Evolutionary conservation across 2,329 filamentous ascomycete species (phyloP).

Genomic region (Rasamsonia emersonii): DNA sequence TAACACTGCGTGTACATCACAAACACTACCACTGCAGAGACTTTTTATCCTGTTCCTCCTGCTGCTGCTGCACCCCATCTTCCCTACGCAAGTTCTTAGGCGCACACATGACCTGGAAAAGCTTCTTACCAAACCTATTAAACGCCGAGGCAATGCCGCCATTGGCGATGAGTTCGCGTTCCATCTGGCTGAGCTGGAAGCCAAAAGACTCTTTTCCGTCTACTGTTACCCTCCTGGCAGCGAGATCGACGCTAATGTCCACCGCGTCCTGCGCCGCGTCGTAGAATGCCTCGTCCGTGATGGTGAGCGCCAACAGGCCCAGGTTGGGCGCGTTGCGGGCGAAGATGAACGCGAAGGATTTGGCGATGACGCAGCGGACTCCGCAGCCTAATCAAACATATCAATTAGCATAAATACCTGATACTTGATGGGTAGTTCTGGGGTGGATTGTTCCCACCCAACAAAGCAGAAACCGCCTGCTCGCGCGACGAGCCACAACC

Average conservation of each 20-base stretch:
- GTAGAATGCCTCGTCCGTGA: slow-evolving; percentile 33
- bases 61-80: no score
- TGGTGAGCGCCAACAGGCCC: slow-evolving; percentile 36
- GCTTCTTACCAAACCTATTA: slow-evolving; percentile 27
- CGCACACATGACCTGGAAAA: slow-evolving; percentile 20
- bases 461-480: slow-evolving; percentile 34
- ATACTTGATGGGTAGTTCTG: neutral
- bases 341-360: slow-evolving; percentile 41
- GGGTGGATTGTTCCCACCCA: slow-evolving; percentile 16
- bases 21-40: no score
- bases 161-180: slow-evolving; percentile 28
- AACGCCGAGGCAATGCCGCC: slow-evolving; percentile 35
- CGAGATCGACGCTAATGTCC: slow-evolving; percentile 30
- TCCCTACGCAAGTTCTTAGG: slow-evolving; percentile 9
- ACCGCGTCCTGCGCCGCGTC: slow-evolving; percentile 25
- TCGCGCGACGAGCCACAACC: slow-evolving; percentile 40
- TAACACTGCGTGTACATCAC: no score
- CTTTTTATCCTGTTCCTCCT: no score
- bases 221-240: slow-evolving; percentile 11
- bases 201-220: slow-evolving; percentile 18
- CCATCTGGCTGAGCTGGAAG: slow-evolving; percentile 33
- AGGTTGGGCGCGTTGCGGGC: slow-evolving; percentile 38
- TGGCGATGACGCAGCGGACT: slow-evolving; percentile 37
- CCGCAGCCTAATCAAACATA: slow-evolving; percentile 17
- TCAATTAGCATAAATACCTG: neutral